Evolutionary conservation across 192 early-diverging fungal species (phyloP), one percentile per base, ranked within the genome.

Genomic region (Thoreauomyces humboldtii): DNA sequence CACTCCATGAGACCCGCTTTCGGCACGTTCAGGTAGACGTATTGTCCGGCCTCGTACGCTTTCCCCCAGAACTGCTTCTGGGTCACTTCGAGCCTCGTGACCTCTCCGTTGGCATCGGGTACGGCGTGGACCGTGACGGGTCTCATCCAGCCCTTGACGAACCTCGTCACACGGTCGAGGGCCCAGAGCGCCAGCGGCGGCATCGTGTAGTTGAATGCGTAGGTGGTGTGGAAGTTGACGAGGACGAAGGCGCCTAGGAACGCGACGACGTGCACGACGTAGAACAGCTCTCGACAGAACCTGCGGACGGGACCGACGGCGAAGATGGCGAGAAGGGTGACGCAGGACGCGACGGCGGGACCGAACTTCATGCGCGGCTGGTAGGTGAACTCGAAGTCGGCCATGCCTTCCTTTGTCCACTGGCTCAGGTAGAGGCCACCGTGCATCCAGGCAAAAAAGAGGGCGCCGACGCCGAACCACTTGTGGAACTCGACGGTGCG

Each of bases 401-500:
- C 37, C 11, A 32, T 28, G 32, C 50, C 60, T 11, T 48, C 17
- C 60, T 29, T 29, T 5, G 24, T 32, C 60, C 60, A 62, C 15
- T 50, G 44, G 11, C 43, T n/a, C 5, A 62, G 25, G 34, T 50
- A 62, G 44, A 62, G 32, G 1, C 60, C 60, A n/a, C 60, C 60
- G 34, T 62, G 60, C 21, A 62, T 27, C 60, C 60, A 62, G 7
- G 27, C 60, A 32, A 62, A 62, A 28, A 48, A 35, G 6, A 62
- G n/a, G 15, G 60, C 60, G 19, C 44, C 60, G 12, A 28, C 24
- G 7, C 60, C 60, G 34, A 62, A 62, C 46, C 42, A 50, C 15
- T 50, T 45, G 45, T 62, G 60, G 24, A 62, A 62, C 17, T 62
- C 44, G 60, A 62, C 33, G 7, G 60, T 62, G 6, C 60, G 42